Evolutionary conservation across 495 filamentous ascomycete species (phyloP).

Genomic region (Penicillium lagena): DNA sequence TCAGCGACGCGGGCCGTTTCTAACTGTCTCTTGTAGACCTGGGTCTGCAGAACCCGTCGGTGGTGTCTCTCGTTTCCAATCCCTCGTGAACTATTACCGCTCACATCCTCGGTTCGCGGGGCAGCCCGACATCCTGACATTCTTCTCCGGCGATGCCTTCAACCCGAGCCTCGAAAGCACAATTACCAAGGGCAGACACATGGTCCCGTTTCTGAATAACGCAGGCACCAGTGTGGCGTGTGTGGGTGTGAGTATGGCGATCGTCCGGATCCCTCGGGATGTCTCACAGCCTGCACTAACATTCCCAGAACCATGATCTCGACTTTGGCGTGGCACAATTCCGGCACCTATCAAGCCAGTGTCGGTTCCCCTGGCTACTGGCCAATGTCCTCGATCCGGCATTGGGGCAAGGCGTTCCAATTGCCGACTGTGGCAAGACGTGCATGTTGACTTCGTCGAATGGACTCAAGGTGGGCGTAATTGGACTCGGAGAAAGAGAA

Average conservation of each 20-base stretch:
- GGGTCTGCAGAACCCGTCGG: conserved; percentile 76
- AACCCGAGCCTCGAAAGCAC: conserved; percentile 83
- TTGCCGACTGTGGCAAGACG: conserved; percentile 64
- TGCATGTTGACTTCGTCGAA: conserved; percentile 71
- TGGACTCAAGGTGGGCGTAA: conserved; percentile 77
- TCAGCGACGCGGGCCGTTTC: background rate
- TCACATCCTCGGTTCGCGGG: conserved; percentile 46
- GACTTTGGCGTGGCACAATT: conserved; percentile 87
- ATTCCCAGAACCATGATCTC: conserved; percentile 73
- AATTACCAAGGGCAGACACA: conserved; percentile 82
- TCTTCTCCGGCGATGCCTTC: conserved; percentile 91
- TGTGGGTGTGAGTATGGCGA: conserved; percentile 57
- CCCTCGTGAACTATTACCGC: conserved; percentile 69
- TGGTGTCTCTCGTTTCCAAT: conserved; percentile 72
- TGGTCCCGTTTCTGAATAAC: conserved; percentile 82
- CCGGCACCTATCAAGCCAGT: conserved; percentile 62
- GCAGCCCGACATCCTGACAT: conserved; percentile 62
- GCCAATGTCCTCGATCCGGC: conserved; percentile 81
- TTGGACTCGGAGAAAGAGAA: conserved; percentile 74
- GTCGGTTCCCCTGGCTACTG: conserved; percentile 82
- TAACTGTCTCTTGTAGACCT: conserved; percentile 20
- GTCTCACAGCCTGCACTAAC: conserved; percentile 1
- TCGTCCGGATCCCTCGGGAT: background rate
- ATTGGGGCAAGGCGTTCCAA: conserved; percentile 58
- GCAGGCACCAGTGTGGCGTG: conserved; percentile 69